These are phyloP conservation scores for Oxyria digyna DNA, from an alignment of 148 eudicot genomes.

Conservation along the genomic window DNA sequence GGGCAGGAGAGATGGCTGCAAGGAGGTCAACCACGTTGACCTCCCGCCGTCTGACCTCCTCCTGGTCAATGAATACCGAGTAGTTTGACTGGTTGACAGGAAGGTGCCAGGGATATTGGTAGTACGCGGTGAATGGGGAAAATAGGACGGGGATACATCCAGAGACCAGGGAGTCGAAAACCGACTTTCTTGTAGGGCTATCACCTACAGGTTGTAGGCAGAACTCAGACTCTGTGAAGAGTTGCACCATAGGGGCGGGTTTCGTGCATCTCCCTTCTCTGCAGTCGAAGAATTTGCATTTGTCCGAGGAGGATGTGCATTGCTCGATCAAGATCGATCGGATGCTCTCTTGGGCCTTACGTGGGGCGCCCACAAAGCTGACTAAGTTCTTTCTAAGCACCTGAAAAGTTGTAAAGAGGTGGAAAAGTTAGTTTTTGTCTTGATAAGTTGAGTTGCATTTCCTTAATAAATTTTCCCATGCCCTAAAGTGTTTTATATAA, in stretches of 20 bases:
- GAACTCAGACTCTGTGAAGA: constrained; percentile 64
- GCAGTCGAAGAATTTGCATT: constrained; percentile 44
- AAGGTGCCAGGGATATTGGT: constrained; percentile 83
- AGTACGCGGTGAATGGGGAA: constrained; percentile 52
- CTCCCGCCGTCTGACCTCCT: constrained; percentile 29
- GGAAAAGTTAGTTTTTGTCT: too few relatives aligned
- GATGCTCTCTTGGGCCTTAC: constrained; percentile 27
- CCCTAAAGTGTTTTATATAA: too few relatives aligned
- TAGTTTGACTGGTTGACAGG: constrained; percentile 44
- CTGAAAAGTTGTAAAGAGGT: not conserved
- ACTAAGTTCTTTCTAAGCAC: constrained; percentile 26
- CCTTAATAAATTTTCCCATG: too few relatives aligned
- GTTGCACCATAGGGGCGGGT: constrained; percentile 28
- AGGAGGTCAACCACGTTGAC: constrained; percentile 53
- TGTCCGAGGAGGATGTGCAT: constrained; percentile 20
- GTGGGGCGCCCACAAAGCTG: constrained; percentile 57
- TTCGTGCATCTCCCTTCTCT: constrained; percentile 21
- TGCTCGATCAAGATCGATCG: constrained; percentile 47
- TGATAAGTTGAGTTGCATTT: too few relatives aligned
- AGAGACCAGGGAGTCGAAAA: constrained; percentile 57
- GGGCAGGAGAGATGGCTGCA: constrained; percentile 26
- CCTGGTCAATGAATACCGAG: constrained; percentile 60
- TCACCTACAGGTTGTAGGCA: constrained; percentile 81
- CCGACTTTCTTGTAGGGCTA: constrained; percentile 67
- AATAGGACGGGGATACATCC: constrained; percentile 88